These are phyloP conservation scores for Coemansia reversa DNA, from an alignment of 192 early-diverging fungal species.

Conservation along the genomic window DNA sequence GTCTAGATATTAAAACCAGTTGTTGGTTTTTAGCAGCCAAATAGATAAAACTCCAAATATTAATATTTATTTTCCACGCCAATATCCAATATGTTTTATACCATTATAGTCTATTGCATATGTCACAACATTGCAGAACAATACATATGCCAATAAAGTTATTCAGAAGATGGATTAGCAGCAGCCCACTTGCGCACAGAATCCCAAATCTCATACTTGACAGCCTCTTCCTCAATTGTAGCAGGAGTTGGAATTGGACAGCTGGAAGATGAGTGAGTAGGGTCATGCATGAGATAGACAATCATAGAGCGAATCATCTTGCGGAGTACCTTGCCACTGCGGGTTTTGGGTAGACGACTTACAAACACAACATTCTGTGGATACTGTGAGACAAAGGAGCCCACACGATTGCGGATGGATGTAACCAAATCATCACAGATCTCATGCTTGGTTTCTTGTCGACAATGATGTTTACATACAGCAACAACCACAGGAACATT, in stretches of 20 bases:
- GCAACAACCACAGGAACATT: conserved; percentile 65
- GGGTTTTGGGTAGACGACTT: conserved; percentile 76
- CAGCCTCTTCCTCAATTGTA: conserved; percentile 75
- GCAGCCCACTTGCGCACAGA: conserved; percentile 9
- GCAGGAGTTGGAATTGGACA: conserved; percentile 61
- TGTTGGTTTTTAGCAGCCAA: too few species aligned
- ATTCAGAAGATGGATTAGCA: background rate
- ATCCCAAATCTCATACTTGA: conserved; percentile 53
- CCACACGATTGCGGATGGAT: conserved; percentile 66
- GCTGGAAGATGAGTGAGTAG: conserved; percentile 4
- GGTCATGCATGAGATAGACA: conserved; percentile 33
- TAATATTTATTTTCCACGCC: too few species aligned
- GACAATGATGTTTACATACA: conserved; percentile 35
- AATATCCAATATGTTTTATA: too few species aligned
- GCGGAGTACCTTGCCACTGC: conserved; percentile 81
- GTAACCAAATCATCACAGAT: conserved; percentile 57
- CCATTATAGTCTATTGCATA: background rate
- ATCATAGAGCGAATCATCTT: conserved; percentile 72
- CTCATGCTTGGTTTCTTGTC: background rate
- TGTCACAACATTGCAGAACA: too few species aligned
- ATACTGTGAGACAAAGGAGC: conserved; percentile 80
- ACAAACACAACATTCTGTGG: conserved; percentile 63
- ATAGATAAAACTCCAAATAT: too few species aligned
- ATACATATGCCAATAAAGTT: background rate
- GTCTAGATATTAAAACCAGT: too few species aligned